A percentile compares a stretch with the other conserved stretches of the same genome.
phyloP scores from a whole-genome alignment of 139 green algal species.

The Tetradesmus obliquus region DNA sequence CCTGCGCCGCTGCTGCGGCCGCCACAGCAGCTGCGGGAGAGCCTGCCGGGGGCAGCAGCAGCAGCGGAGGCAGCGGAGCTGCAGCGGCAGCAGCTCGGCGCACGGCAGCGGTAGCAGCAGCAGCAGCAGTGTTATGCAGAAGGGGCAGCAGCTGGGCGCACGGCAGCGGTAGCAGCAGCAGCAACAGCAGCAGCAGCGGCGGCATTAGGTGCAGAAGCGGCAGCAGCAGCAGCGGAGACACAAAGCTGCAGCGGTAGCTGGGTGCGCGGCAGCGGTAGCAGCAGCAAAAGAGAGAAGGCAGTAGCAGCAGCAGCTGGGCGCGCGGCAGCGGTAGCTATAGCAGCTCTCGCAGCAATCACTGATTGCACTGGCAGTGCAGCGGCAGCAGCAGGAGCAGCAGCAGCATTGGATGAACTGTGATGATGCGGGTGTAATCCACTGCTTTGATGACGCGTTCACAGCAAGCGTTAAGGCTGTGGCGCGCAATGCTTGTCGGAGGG shows the following conservation, averaged over 20 bases:
- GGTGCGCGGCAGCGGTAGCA: too few relatives aligned
- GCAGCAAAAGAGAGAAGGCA: too few relatives aligned
- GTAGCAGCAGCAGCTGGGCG: too few relatives aligned
- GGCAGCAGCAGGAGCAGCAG: too few relatives aligned
- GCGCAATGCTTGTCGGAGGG: too few relatives aligned
- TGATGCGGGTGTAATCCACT: too few relatives aligned
- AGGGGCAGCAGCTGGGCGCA: too few relatives aligned
- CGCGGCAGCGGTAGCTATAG: neutral
- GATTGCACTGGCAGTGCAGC: too few relatives aligned
- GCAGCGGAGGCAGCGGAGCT: slow-evolving; percentile 20
- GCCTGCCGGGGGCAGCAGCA: slow-evolving; percentile 10
- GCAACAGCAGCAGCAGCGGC: neutral
- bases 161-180: neutral
- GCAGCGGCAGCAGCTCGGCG: neutral
- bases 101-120: neutral
- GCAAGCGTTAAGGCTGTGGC: too few relatives aligned
- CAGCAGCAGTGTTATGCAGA: neutral
- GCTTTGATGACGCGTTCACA: too few relatives aligned
- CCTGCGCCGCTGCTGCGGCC: slow-evolving; percentile 37
- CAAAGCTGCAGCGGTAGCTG: neutral
- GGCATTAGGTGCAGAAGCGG: neutral
- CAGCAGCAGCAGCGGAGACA: neutral
- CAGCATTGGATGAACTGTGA: too few relatives aligned
- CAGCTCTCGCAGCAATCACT: neutral
- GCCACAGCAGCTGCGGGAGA: slow-evolving; percentile 22